Conservation (phyloP, 495 filamentous ascomycete genomes). For the Chaetomium tenue region DNA sequence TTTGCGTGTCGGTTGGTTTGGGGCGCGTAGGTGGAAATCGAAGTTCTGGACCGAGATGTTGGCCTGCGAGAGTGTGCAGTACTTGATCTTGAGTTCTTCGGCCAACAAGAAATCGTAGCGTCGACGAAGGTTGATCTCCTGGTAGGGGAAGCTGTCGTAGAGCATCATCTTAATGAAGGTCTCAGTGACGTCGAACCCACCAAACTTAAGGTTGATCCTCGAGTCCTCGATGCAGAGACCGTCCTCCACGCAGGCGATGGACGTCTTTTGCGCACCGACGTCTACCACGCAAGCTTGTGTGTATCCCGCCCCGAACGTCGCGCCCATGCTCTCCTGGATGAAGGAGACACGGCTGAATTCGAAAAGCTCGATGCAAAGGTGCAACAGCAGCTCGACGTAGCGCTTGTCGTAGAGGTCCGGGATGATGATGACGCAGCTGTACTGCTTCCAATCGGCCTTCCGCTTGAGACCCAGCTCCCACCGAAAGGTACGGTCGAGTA, state of each 20-base stretch:
- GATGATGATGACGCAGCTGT: constrained; percentile 91
- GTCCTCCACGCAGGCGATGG: constrained; percentile 95
- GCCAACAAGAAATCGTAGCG: constrained; percentile 90
- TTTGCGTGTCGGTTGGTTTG: constrained; percentile 83
- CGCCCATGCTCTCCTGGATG: constrained; percentile 91
- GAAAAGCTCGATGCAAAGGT: constrained; percentile 83
- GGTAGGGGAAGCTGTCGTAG: constrained; percentile 88
- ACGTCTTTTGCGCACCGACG: constrained; percentile 96
- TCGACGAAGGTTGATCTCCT: constrained; percentile 85
- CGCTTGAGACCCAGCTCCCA: constrained; percentile 73
- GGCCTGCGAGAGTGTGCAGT: constrained; percentile 80
- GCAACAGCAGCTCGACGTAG: constrained; percentile 79
- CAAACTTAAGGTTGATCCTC: constrained; percentile 85
- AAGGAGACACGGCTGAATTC: constrained; percentile 85
- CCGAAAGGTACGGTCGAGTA: constrained; percentile 82
- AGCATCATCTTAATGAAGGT: constrained; percentile 97
- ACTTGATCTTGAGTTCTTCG: constrained; percentile 89
- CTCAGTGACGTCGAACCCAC: constrained; percentile 88
- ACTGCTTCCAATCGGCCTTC: constrained; percentile 79
- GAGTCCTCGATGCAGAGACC: constrained; percentile 93
- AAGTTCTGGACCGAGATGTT: constrained; percentile 76
- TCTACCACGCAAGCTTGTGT: constrained; percentile 92
- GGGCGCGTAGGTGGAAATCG: constrained; percentile 85
- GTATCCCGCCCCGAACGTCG: constrained; percentile 93
- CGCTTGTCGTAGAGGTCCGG: constrained; percentile 94